A percentile compares a stretch with the other conserved stretches of the same genome.
Conservation (phyloP, 2,329 filamentous ascomycete genomes). For the Catunica adiposa region DNA sequence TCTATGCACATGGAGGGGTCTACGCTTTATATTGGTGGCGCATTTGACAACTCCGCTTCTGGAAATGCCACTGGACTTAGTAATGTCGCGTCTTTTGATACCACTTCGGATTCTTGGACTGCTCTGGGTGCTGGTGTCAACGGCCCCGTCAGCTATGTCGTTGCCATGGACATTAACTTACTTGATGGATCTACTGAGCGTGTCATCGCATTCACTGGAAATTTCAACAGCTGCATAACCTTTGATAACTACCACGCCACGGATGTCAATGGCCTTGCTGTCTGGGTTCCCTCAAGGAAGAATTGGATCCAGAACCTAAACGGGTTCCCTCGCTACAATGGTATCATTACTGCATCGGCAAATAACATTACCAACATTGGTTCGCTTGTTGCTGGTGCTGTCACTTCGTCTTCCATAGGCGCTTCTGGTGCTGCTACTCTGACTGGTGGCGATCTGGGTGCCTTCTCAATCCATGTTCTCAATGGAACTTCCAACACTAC, state of each 20-base stretch:
- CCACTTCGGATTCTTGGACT: constrained; percentile 50
- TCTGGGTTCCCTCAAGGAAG: constrained; percentile 73
- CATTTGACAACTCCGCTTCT: constrained; percentile 59
- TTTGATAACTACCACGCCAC: constrained; percentile 48
- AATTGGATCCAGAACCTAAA: constrained; percentile 81
- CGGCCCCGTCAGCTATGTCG: constrained; percentile 57
- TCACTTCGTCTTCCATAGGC: constrained; percentile 58
- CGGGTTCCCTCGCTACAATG: constrained; percentile 48
- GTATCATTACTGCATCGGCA: constrained; percentile 52
- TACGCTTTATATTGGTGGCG: constrained; percentile 64
- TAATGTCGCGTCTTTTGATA: constrained; percentile 63
- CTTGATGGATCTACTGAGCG: constrained; percentile 50
- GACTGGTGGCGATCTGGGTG: constrained; percentile 33
- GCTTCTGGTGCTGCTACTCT: constrained; percentile 59
- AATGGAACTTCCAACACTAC: constrained; percentile 22
- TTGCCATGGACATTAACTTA: constrained; percentile 64
- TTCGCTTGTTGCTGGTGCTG: constrained; percentile 66
- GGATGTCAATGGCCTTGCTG: constrained; percentile 57
- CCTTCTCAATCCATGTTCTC: constrained; percentile 41
- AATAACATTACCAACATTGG: constrained; percentile 46
- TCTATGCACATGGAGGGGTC: constrained; percentile 51
- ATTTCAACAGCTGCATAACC: constrained; percentile 55
- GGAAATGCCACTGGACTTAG: constrained; percentile 47
- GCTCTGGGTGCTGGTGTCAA: constrained; percentile 74
- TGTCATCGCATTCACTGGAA: constrained; percentile 64